Percentiles rank a stretch among this genome's conserved stretches.
Conservation (phyloP, 2,329 filamentous ascomycete genomes). For the Neonectria neomacrospora region DNA sequence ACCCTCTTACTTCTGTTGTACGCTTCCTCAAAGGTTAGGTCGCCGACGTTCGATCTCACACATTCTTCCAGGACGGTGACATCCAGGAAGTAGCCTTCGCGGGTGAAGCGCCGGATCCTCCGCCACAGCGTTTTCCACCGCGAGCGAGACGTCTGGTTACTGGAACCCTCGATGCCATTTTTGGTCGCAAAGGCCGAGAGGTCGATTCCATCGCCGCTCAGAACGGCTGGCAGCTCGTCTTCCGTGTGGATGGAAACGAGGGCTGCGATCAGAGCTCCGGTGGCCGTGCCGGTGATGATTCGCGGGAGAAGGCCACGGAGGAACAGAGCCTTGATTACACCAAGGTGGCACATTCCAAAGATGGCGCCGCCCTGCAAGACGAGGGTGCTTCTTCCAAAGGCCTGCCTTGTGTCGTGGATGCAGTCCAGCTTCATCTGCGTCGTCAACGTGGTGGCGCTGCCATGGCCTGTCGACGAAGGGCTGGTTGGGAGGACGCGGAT, state of each 20-base stretch:
- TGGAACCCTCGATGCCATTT: constrained; percentile 43
- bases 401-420: constrained; percentile 86
- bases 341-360: constrained; percentile 89
- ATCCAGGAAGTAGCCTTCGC: constrained; percentile 86
- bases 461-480: constrained; percentile 50
- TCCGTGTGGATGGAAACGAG: constrained; percentile 89
- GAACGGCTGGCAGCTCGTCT: constrained; percentile 80
- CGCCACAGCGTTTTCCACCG: constrained; percentile 71
- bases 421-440: constrained; percentile 86
- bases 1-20: constrained; percentile 86
- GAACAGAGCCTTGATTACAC: constrained; percentile 89
- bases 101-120: constrained; percentile 74
- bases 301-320: constrained; percentile 82
- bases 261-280: constrained; percentile 88
- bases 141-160: constrained; percentile 53
- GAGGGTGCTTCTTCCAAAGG: constrained; percentile 86
- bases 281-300: constrained; percentile 92
- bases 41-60: constrained; percentile 85
- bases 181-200: constrained; percentile 77
- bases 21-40: constrained; percentile 93
- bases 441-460: constrained; percentile 60
- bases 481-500: constrained; percentile 74
- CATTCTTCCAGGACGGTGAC: constrained; percentile 84
- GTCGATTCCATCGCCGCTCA: constrained; percentile 84
- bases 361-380: constrained; percentile 91